A percentile compares a stretch with the other conserved stretches of the same genome.
phyloP scores from a whole-genome alignment of 805 yeast species.

The Metschnikowia cerradonensis region DNA sequence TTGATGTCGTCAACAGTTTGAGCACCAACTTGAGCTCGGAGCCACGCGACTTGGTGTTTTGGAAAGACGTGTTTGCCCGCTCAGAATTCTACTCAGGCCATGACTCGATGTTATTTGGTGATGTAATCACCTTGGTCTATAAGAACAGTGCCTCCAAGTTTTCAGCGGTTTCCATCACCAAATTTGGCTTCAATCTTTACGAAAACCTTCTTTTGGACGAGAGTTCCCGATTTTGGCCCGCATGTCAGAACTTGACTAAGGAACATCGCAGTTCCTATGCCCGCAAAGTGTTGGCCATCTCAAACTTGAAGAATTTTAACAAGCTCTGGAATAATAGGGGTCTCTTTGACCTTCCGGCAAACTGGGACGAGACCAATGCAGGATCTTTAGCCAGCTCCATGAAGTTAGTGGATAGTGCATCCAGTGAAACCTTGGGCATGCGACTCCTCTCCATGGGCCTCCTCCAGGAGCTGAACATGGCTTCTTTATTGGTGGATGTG shows the following conservation, averaged over 20 bases:
- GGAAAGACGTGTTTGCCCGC: conserved; percentile 42
- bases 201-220: conserved; percentile 17
- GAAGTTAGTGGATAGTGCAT: conserved; percentile 46
- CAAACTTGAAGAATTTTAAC: conserved; percentile 64
- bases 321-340: conserved; percentile 42
- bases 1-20: conserved; percentile 11
- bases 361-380: conserved; percentile 76
- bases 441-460: conserved; percentile 55
- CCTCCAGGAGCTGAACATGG: conserved; percentile 45
- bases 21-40: conserved; percentile 1
- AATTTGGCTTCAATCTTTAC: conserved; percentile 58
- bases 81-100: conserved; percentile 52
- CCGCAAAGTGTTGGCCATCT: conserved; percentile 71
- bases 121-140: conserved; percentile 47
- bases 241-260: conserved; percentile 62
- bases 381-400: conserved; percentile 73
- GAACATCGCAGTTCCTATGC: conserved; percentile 53
- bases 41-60: conserved; percentile 15
- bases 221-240: conserved; percentile 69
- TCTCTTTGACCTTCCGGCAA: conserved; percentile 36
- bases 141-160: conserved; percentile 44
- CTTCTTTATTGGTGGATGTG: conserved; percentile 65
- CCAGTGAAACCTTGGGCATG: conserved; percentile 57
- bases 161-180: conserved; percentile 54
- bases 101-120: conserved; percentile 44